These are phyloP conservation scores for Boletus vinaceobasis DNA, from an alignment of 768 basidiomycete species.

Conservation along the genomic window DNA sequence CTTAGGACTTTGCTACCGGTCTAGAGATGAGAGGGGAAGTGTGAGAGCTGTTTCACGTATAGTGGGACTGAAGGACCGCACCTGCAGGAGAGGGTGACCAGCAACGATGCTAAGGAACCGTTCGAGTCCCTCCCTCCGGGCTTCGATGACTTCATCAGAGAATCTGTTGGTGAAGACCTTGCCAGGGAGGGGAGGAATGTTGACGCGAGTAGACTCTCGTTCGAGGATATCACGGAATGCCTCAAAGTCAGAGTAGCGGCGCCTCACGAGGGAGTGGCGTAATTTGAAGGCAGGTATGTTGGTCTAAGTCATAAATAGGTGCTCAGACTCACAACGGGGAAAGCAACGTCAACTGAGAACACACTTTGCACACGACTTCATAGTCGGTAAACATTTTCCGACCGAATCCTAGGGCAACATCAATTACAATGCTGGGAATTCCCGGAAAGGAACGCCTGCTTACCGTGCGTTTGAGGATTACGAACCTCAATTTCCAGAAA, in stretches of 20 bases:
- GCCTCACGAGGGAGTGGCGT: conserved; percentile 83
- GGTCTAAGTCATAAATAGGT: conserved; percentile 50
- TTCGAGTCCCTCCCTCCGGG: conserved; percentile 87
- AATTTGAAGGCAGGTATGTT: conserved; percentile 99
- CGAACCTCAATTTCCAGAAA: conserved; percentile 97
- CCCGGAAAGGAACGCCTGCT: neutral
- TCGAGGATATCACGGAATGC: conserved; percentile 98
- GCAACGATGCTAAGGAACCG: conserved; percentile 95
- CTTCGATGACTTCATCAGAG: conserved; percentile 96
- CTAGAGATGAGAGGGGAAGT: conserved; percentile 34
- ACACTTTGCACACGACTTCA: conserved; percentile 94
- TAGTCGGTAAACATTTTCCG: conserved; percentile 99
- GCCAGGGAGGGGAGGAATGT: conserved; percentile 95
- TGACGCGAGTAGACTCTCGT: conserved; percentile 94
- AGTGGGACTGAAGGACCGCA: conserved; percentile 32
- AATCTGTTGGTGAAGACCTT: conserved; percentile 99
- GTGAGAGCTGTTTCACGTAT: conserved; percentile 3
- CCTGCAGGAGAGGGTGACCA: conserved; percentile 95
- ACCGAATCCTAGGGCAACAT: conserved; percentile 63
- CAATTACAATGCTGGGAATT: neutral
- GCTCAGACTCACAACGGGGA: conserved; percentile 3
- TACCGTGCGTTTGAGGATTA: conserved; percentile 96
- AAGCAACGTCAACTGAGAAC: neutral
- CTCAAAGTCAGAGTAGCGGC: conserved; percentile 91
- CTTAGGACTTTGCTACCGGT: conserved; percentile 97